Evolutionary conservation across 2,329 filamentous ascomycete genomes (phyloP).

Genomic region (Aspergillus hiratsukae): DNA sequence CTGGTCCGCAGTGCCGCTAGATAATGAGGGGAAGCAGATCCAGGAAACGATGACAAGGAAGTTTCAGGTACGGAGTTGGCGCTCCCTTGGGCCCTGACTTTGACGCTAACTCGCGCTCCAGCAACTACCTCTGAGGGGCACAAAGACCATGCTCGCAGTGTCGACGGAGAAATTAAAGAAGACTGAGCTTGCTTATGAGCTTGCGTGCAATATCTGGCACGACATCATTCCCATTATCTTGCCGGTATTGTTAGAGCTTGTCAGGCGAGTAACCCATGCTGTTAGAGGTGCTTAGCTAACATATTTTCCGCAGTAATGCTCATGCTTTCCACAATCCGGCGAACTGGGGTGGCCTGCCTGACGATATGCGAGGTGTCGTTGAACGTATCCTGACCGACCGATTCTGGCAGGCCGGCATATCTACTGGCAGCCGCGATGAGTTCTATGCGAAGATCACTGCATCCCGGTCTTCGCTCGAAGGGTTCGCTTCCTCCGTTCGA

Average conservation of each 20-base stretch:
- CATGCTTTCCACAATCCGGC: constrained; percentile 84
- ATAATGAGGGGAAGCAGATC: constrained; percentile 71
- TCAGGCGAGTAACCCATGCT: constrained; percentile 51
- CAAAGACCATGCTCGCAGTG: constrained; percentile 87
- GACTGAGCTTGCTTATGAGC: constrained; percentile 65
- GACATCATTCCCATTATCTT: constrained; percentile 76
- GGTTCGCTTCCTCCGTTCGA: constrained; percentile 87
- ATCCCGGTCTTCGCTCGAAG: constrained; percentile 85
- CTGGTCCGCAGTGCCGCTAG: constrained; percentile 74
- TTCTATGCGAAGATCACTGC: constrained; percentile 90
- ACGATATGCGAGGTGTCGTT: constrained; percentile 72
- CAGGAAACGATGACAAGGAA: constrained; percentile 75
- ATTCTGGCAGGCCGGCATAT: constrained; percentile 98
- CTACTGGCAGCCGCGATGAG: constrained; percentile 89
- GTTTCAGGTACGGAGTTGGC: constrained; percentile 53
- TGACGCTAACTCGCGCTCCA: constrained; percentile 27
- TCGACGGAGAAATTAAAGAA: constrained; percentile 86
- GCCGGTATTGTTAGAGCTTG: constrained; percentile 77
- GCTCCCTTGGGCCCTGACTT: not conserved
- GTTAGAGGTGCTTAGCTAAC: constrained; percentile 8
- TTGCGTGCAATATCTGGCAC: constrained; percentile 78
- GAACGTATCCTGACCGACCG: constrained; percentile 82
- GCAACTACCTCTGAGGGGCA: constrained; percentile 74
- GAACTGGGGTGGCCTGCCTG: constrained; percentile 74
- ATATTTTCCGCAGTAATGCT: constrained; percentile 59